Conservation (phyloP, 2,329 filamentous ascomycete genomes). For the Cercospora sojina region DNA sequence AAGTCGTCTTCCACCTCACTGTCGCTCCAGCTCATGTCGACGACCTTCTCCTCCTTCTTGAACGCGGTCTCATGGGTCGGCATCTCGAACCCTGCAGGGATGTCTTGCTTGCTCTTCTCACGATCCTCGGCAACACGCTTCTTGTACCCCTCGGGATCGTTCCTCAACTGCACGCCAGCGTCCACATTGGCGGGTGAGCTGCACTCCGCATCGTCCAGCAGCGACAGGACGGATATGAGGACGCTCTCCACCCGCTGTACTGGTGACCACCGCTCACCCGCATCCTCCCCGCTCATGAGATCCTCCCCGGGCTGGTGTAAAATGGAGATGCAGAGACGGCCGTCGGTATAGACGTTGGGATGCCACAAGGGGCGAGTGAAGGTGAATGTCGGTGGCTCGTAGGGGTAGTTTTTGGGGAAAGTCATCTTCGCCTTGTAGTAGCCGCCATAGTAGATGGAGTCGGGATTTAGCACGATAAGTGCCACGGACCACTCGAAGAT, state of each 20-base stretch:
- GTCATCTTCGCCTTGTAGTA: slow-evolving; percentile 91
- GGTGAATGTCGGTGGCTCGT: slow-evolving; percentile 82
- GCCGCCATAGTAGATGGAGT: slow-evolving; percentile 87
- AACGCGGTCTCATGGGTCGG: slow-evolving; percentile 68
- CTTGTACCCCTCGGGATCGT: slow-evolving; percentile 68
- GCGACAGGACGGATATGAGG: slow-evolving; percentile 83
- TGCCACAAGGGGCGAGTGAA: slow-evolving; percentile 81
- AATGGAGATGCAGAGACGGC: slow-evolving; percentile 93
- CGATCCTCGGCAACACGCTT: slow-evolving; percentile 67
- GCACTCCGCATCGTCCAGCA: slow-evolving; percentile 92
- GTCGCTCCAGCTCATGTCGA: slow-evolving; percentile 71
- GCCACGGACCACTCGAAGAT: slow-evolving; percentile 85
- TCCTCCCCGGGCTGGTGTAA: slow-evolving; percentile 90
- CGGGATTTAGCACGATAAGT: slow-evolving; percentile 87
- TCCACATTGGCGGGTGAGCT: slow-evolving; percentile 94
- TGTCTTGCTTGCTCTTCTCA: slow-evolving; percentile 71
- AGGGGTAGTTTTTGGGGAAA: slow-evolving; percentile 87
- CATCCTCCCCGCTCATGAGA: slow-evolving; percentile 83
- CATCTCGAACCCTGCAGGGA: slow-evolving; percentile 77
- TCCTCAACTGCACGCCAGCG: slow-evolving; percentile 80
- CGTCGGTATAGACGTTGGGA: slow-evolving; percentile 90
- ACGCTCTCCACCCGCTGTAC: slow-evolving; percentile 94
- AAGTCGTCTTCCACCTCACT: slow-evolving; percentile 65
- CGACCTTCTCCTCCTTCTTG: slow-evolving; percentile 54
- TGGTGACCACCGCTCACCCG: slow-evolving; percentile 90